A percentile compares a stretch with the other conserved stretches of the same genome.
These are phyloP conservation scores for Gorgonomyces haynaldii DNA, from an alignment of 192 early-diverging fungal species.

Conservation along the genomic window DNA sequence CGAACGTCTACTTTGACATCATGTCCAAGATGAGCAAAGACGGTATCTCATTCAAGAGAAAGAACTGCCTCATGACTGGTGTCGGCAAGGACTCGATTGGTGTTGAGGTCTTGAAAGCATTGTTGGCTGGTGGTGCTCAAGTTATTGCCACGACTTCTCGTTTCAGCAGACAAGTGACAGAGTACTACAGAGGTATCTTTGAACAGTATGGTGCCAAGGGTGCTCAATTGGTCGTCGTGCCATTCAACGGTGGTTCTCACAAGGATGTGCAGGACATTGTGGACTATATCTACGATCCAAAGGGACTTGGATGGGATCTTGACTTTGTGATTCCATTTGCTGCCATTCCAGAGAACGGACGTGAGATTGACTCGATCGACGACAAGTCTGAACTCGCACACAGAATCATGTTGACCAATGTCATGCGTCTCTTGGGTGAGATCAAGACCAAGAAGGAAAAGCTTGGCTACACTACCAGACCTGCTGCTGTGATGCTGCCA, in stretches of 20 bases:
- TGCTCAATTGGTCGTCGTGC: constrained; percentile 73
- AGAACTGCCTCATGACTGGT: constrained; percentile 79
- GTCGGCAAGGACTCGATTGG: constrained; percentile 85
- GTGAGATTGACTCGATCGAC: constrained; percentile 74
- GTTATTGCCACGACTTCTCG: constrained; percentile 88
- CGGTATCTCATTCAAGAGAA: constrained; percentile 77
- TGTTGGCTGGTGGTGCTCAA: constrained; percentile 76
- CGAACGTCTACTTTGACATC: constrained; percentile 70
- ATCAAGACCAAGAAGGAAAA: constrained; percentile 73
- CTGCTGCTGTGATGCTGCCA: constrained; percentile 77
- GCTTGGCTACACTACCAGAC: constrained; percentile 67
- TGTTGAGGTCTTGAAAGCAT: constrained; percentile 65
- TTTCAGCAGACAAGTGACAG: constrained; percentile 64
- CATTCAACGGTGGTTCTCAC: constrained; percentile 86
- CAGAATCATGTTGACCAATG: constrained; percentile 89
- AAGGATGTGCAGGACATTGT: constrained; percentile 73
- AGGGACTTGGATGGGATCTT: constrained; percentile 81
- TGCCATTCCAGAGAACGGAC: constrained; percentile 79
- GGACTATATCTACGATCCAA: constrained; percentile 74
- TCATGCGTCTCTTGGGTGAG: constrained; percentile 72
- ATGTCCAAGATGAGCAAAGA: constrained; percentile 66
- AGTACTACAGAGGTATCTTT: constrained; percentile 83
- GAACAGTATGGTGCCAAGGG: constrained; percentile 79
- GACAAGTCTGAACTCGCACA: constrained; percentile 84
- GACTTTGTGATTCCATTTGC: constrained; percentile 94